Evolutionary conservation across 2,329 filamentous ascomycete genomes (phyloP), one percentile per base, ranked within the genome.

Genomic region (Laburnicola sp.): DNA sequence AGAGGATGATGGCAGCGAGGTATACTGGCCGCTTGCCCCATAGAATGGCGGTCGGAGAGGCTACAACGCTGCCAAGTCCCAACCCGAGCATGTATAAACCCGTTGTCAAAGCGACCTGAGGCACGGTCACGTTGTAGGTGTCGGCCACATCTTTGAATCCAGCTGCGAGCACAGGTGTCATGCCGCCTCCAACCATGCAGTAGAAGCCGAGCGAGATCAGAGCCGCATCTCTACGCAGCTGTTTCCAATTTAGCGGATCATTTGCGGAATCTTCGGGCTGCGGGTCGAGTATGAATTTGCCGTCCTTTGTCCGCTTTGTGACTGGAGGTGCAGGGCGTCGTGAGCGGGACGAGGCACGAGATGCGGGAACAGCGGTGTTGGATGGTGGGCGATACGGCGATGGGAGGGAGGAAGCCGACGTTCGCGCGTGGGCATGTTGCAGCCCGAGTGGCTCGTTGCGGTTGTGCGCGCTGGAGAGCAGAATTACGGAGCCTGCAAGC

Each of bases 31-130:
- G 82, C 74, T 97, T 97, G 1, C 93, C 94, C 53, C 78, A 97
- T 0, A 97, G 70, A 54, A 97, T 97, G 27, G 93, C 93, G 0
- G 92, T 97, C 0, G 93, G 94, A 0, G 89, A 94, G 63, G 88
- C 86, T 45, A 97, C 68, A 5, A 97, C 86, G 16, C 86, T 91
- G 2, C 93, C 93, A 1, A 97, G 63, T 1, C 92, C 93, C 34
- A 97, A 76, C 0, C 94, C 94, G 82, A 96, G 81, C 92, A 97
- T 97, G 75, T 91, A 97, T 10, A 97, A 76, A 0, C 92, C 92
- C 0, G 92, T 96, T 0, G 93, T 97, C 50, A 96, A 79, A 2
- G 93, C 87, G 3, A 97, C 91, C 45, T 82, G 75, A 27, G 90
- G 82, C 11, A 88, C 84, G 0, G 83, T 79, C 22, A 96, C 83